phyloP scores from a whole-genome alignment of 495 filamentous ascomycete species.

The Massariosphaeria phaeospora region DNA sequence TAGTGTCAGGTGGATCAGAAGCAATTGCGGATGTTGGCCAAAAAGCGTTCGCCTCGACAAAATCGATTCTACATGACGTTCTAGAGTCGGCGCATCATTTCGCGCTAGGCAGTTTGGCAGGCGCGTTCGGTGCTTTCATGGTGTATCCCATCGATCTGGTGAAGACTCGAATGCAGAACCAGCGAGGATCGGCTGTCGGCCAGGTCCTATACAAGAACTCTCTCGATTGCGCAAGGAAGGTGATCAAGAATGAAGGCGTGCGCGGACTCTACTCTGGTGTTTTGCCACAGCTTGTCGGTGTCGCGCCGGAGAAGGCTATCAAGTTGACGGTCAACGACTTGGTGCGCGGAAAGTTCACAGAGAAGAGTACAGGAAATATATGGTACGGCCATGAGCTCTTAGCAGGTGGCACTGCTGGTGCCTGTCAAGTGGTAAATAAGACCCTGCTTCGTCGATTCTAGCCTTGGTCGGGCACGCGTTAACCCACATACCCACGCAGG shows the following conservation, averaged over 20 bases:
- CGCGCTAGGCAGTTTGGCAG: slow-evolving; percentile 77
- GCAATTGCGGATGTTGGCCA: slow-evolving; percentile 47
- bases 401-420: slow-evolving; percentile 86
- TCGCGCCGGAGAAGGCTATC: slow-evolving; percentile 97
- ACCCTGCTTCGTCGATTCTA: neutral
- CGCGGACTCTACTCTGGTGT: slow-evolving; percentile 89
- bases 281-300: slow-evolving; percentile 88
- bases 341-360: slow-evolving; percentile 70
- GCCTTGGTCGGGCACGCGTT: neutral
- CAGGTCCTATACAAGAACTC: slow-evolving; percentile 94
- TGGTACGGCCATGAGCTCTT: slow-evolving; percentile 67
- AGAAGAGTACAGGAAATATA: slow-evolving; percentile 71
- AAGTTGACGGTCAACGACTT: slow-evolving; percentile 97
- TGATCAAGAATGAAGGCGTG: slow-evolving; percentile 87
- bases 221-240: slow-evolving; percentile 85
- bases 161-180: slow-evolving; percentile 98
- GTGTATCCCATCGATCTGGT: slow-evolving; percentile 98
- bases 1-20: slow-evolving; percentile 46
- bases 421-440: slow-evolving; percentile 85
- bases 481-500: slow-evolving; percentile 44
- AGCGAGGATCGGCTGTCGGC: slow-evolving; percentile 73
- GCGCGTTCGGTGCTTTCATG: slow-evolving; percentile 97
- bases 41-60: slow-evolving; percentile 46
- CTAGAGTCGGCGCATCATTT: slow-evolving; percentile 87
- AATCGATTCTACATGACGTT: slow-evolving; percentile 54